Evolutionary conservation across 179 eudicot genomes (phyloP), one percentile per base, ranked within the genome.

Genomic region (Silene vulgaris): DNA sequence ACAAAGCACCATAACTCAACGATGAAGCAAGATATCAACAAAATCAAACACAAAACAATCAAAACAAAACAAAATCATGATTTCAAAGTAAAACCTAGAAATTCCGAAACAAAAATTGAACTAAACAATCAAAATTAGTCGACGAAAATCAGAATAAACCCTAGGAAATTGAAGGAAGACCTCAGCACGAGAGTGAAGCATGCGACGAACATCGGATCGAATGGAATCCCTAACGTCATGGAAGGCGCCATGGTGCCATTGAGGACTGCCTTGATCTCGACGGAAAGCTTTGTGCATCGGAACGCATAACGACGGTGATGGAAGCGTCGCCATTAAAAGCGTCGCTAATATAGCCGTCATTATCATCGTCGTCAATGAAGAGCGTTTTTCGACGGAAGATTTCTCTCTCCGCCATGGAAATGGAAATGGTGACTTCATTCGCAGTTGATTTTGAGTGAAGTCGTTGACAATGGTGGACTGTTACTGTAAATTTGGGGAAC

Each of bases 181-280:
- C 98, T 93, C 93, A 54, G 98, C 98, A 23, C 97, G 92, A 74
- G 98, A 76, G 72, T 93, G 98, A 21, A 93, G 98, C 96, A 91
- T 88, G 50, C 87, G 85, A 60, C 88, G 93, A 52, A 93, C 88
- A 50, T 91, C 94, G 7, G 98, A 93, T 84, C 96, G 90, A 62
- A 93, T 82, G 54, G 84, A 84, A 11, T 91, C 96, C 57, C 81
- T 86, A 77, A 91, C 94, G 48, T 93, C 96, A 16, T 91, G 98
- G 67, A 93, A 93, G n/a, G 92, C 97, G 9, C 98, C 90, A 69
- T 93, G 98, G 77, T 93, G 98, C 98, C 98, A 93, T 76, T 90
- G 91, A 71, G 96, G 90, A 78, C 90, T 91, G 8, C 96, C 96
- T 8, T 96, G 98, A 73, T 91, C 97, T 76, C 97, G 75, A 69